Evolutionary conservation across 495 filamentous ascomycete genomes (phyloP).

Genomic region (Podospora sp.): DNA sequence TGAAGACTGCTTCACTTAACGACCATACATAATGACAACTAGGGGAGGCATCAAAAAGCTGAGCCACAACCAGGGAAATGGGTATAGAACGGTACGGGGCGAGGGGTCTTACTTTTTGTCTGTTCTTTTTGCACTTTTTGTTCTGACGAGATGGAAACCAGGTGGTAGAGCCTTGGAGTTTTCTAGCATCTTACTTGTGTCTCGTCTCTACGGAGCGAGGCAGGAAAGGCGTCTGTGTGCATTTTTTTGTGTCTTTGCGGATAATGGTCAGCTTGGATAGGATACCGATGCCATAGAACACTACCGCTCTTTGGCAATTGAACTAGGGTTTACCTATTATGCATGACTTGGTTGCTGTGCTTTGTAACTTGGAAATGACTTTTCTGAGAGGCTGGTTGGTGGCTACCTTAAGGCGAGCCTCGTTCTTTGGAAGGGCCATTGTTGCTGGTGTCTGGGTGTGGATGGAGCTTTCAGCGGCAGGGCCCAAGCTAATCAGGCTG

Average conservation of each 20-base stretch:
- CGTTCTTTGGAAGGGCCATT: too few species aligned
- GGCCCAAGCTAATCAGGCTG: too few species aligned
- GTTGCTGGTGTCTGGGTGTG: too few species aligned
- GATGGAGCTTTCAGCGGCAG: too few species aligned
- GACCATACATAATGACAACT: slow-evolving; percentile 27
- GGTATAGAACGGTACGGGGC: slow-evolving; percentile 3
- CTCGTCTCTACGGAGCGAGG: background rate
- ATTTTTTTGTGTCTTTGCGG: background rate
- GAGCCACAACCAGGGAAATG: slow-evolving; percentile 9
- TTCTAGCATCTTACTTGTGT: slow-evolving; percentile 10
- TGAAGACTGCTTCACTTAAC: slow-evolving; percentile 17
- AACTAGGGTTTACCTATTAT: too few species aligned
- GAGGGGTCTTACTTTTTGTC: background rate
- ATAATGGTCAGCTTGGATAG: background rate
- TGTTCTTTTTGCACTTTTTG: background rate
- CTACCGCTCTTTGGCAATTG: too few species aligned
- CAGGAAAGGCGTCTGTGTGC: background rate
- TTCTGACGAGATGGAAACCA: slow-evolving; percentile 2
- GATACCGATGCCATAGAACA: background rate
- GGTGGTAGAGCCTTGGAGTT: background rate
- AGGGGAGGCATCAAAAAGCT: slow-evolving; percentile 8
- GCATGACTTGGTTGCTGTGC: too few species aligned
- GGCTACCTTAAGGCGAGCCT: too few species aligned
- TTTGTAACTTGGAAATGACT: too few species aligned
- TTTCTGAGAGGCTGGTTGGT: too few species aligned